Conservation (phyloP, 169 alveolate genomes). For the Eimeria sp. region DNA sequence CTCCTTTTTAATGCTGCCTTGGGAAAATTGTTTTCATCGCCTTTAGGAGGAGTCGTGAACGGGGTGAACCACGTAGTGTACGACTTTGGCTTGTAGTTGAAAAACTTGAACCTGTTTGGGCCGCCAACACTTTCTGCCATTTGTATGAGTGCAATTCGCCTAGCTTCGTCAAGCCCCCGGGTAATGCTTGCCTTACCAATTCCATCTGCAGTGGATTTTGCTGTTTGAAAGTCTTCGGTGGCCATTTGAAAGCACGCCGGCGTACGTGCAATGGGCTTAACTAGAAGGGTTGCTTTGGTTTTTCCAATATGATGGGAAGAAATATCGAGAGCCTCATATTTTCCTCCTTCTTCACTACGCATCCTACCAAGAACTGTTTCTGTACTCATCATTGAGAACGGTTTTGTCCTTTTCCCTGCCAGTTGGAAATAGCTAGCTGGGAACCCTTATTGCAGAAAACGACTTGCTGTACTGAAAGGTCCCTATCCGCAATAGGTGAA, state of each 20-base stretch:
- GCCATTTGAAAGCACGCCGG: not conserved
- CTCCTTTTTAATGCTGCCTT: not conserved
- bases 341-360: not conserved
- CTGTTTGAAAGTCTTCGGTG: not conserved
- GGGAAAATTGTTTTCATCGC: not conserved
- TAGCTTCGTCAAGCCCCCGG: not conserved
- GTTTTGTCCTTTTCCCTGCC: not conserved
- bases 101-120: conserved; percentile 4
- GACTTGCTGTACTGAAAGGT: not conserved
- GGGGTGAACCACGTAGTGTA: not conserved
- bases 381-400: not conserved
- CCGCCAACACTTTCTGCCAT: conserved; percentile 3
- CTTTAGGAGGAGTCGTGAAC: not conserved
- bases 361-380: not conserved
- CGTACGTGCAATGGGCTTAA: not conserved
- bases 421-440: not conserved
- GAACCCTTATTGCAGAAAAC: not conserved
- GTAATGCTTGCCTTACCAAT: not conserved
- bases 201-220: not conserved
- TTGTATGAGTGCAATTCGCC: conserved; percentile 16
- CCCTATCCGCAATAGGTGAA: not conserved
- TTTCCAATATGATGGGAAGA: conserved; percentile 26
- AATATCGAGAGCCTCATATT: not conserved
- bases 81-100: conserved; percentile 9
- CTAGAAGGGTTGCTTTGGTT: not conserved